These are phyloP conservation scores for Venturia carpophila DNA, from an alignment of 2,329 filamentous ascomycete genomes.

Conservation along the genomic window DNA sequence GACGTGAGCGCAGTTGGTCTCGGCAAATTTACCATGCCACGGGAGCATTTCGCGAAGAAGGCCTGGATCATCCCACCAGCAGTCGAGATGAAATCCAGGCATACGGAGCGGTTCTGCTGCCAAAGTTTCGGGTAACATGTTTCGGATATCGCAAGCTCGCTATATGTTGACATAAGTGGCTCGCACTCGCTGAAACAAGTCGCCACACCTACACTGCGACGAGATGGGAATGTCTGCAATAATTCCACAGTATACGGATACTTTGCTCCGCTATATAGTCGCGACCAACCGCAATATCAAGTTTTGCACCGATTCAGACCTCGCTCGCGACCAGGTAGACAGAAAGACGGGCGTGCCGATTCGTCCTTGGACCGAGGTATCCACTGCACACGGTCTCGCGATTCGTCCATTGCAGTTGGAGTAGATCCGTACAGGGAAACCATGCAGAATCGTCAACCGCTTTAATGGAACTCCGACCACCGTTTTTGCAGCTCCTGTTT, in stretches of 20 bases:
- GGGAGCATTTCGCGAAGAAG: neutral
- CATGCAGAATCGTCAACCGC: neutral
- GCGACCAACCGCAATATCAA: neutral
- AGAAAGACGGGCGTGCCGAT: neutral
- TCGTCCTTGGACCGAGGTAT: neutral
- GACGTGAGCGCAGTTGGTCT: neutral
- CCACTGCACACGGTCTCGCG: neutral
- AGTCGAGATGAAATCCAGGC: neutral
- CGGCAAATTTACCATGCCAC: neutral
- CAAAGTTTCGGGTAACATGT: neutral
- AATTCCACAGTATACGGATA: neutral
- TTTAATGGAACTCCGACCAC: neutral
- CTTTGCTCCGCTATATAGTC: neutral
- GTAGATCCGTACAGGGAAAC: neutral
- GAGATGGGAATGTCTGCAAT: neutral
- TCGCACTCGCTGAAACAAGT: neutral
- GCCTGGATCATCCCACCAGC: neutral
- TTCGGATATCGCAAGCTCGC: slow-evolving; percentile 8
- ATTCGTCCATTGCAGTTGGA: neutral
- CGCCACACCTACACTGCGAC: neutral
- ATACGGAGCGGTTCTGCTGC: neutral
- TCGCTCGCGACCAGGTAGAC: neutral
- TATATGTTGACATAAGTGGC: neutral
- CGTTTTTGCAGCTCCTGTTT: neutral
- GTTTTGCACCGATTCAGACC: neutral